These are phyloP conservation scores for Phytophthora aleatoria DNA, from an alignment of 352 stramenopile genomes.

Conservation along the genomic window DNA sequence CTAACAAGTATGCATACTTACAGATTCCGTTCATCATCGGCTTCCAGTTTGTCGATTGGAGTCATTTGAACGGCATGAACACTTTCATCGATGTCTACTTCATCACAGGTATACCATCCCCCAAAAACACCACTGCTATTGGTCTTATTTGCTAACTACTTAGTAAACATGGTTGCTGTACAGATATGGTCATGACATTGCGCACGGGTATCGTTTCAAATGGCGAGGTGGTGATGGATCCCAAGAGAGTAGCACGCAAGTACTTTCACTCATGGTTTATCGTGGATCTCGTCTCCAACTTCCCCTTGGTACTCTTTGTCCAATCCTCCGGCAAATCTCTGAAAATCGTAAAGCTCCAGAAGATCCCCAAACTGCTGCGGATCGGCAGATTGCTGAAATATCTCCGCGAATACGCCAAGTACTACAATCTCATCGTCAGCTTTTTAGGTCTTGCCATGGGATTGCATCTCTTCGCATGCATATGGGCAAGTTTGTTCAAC, in stretches of 20 bases:
- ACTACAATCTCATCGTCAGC: constrained; percentile 81
- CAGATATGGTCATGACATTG: constrained; percentile 85
- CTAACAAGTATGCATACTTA: not conserved
- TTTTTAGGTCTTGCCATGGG: constrained; percentile 69
- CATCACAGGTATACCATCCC: constrained; percentile 39
- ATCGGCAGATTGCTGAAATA: constrained; percentile 78
- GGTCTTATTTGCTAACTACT: not conserved
- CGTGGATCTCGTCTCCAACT: constrained; percentile 83
- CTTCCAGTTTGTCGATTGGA: constrained; percentile 76
- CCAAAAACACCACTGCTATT: not conserved
- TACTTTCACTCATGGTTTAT: constrained; percentile 87
- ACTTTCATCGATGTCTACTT: constrained; percentile 86
- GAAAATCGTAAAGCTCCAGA: constrained; percentile 87
- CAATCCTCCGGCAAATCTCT: constrained; percentile 66
- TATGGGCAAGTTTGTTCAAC: constrained; percentile 78
- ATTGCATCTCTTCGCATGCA: constrained; percentile 72
- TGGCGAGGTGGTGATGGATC: constrained; percentile 85
- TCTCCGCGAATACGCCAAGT: constrained; percentile 83
- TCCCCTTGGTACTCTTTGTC: constrained; percentile 76
- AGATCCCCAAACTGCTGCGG: constrained; percentile 83
- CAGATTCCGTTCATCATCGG: constrained; percentile 65
- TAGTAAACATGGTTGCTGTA: not conserved
- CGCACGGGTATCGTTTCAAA: constrained; percentile 75
- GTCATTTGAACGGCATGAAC: constrained; percentile 49
- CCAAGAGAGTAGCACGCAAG: constrained; percentile 52